phyloP scores from a whole-genome alignment of 2,329 filamentous ascomycete species.

The Trichoderma harzianum region DNA sequence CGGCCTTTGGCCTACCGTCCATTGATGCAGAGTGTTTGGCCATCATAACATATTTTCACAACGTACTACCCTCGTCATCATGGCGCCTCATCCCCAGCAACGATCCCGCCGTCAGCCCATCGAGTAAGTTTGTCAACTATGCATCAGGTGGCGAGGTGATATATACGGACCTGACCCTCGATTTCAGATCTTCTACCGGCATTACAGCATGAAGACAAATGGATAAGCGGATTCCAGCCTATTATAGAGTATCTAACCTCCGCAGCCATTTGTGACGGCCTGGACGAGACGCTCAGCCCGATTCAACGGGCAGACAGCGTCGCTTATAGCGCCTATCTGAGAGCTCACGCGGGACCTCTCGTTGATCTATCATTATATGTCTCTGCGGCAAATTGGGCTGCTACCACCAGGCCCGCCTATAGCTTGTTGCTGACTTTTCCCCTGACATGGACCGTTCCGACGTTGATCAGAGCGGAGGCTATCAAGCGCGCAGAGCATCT shows the following conservation, averaged over 20 bases:
- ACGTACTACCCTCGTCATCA: slow-evolving; percentile 53
- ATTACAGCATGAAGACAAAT: slow-evolving; percentile 49
- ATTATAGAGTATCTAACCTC: slow-evolving; percentile 57
- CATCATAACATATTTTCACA: slow-evolving; percentile 70
- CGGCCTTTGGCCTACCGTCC: slow-evolving; percentile 83
- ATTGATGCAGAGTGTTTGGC: slow-evolving; percentile 90
- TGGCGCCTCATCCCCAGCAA: slow-evolving; percentile 74
- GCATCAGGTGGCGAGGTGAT: background rate
- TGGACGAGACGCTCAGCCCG: slow-evolving; percentile 40
- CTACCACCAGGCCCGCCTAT: slow-evolving; percentile 74
- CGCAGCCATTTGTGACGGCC: slow-evolving; percentile 33
- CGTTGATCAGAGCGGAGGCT: slow-evolving; percentile 66
- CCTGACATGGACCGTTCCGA: slow-evolving; percentile 81
- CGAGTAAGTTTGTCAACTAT: slow-evolving; percentile 50
- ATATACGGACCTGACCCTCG: background rate
- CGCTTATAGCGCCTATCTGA: slow-evolving; percentile 66
- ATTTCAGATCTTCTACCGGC: slow-evolving; percentile 52
- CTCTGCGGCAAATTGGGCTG: slow-evolving; percentile 81
- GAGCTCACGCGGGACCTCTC: slow-evolving; percentile 70
- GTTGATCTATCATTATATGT: slow-evolving; percentile 87
- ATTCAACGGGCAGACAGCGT: slow-evolving; percentile 45
- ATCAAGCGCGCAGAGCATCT: slow-evolving; percentile 66
- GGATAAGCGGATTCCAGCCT: slow-evolving; percentile 57
- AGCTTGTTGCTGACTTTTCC: slow-evolving; percentile 79
- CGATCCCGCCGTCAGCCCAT: slow-evolving; percentile 67